Evolutionary conservation across 2,329 filamentous ascomycete genomes (phyloP).

Genomic region (Xylaria hypoxylon): DNA sequence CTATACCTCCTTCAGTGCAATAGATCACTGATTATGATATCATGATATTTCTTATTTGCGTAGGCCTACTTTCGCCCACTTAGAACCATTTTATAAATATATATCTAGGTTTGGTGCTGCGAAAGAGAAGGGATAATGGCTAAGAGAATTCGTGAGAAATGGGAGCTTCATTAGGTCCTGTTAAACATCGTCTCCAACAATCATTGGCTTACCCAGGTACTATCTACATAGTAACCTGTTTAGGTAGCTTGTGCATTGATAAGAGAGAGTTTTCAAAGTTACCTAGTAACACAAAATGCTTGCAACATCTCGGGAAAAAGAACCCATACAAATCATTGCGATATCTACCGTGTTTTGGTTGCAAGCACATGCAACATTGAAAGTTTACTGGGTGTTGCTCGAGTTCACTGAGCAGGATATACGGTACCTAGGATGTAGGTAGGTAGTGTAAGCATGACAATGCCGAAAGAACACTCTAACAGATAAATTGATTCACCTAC

Average conservation of each 20-base stretch:
- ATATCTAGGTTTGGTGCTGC: neutral
- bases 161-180: too few species aligned
- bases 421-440: too few species aligned
- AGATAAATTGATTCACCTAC: slow-evolving; percentile 26
- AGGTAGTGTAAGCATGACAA: neutral
- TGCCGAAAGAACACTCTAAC: slow-evolving; percentile 5
- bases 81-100: neutral
- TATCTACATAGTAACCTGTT: too few species aligned
- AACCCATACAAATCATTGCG: neutral
- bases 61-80: neutral
- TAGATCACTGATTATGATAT: too few species aligned
- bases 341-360: neutral
- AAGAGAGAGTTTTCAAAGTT: too few species aligned
- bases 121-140: neutral
- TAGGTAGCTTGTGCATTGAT: too few species aligned
- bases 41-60: too few species aligned
- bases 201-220: too few species aligned
- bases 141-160: neutral
- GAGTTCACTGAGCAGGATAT: neutral
- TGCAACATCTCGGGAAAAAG: neutral
- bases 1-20: too few species aligned
- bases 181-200: too few species aligned
- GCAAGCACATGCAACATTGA: neutral
- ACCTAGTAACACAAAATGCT: neutral
- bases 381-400: neutral